Evolutionary conservation across 768 basidiomycete species (phyloP), one percentile per base, ranked within the genome.

Genomic region (Pleurotus eryngii): DNA sequence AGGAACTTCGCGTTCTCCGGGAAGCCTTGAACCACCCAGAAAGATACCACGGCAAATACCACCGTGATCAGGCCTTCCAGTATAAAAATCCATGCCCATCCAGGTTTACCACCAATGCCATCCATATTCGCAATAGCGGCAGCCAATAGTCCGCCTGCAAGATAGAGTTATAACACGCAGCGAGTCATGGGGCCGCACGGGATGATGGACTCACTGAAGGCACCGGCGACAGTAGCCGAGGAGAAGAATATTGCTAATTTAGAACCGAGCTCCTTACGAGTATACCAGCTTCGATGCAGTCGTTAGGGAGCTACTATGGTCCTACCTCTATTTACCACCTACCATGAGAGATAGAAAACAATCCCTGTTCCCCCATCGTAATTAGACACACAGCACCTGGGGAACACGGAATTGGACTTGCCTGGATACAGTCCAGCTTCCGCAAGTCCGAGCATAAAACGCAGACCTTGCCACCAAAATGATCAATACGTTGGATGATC

Each of bases 181-280:
- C 17, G 40, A 27, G 7, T 14, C 59, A 38, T 5, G 66, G 30
- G 30, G 9, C 30, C 30, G 11, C 30, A 35, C 11, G 30, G 30
- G 30, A 35, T 35, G 30, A 35, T 35, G 30, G 30, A 35, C 76
- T 51, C 53, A 85, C 87, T 84, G 69, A 89, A 89, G 12, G 86
- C 87, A 20, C 90, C 91, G 4, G 90, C 83, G 26, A 88, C 76
- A 0, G 90, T 92, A 1, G 90, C 89, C 26, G 89, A 87, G 2
- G 86, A 84, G 71, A 91, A 92, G 74, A 94, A 94, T 14, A 86
- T 58, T 0, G 90, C 87, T 20, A 88, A 74, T 35, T 89, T 83
- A 30, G 81, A 76, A 14, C 87, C 89, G 62, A 89, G 78, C 64
- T 94, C 92, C 9, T 82, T 79, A 24, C 88, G 83, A 64, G 83